Conservation (phyloP, 2,329 filamentous ascomycete species). For the Trichoderma brevicompactum region DNA sequence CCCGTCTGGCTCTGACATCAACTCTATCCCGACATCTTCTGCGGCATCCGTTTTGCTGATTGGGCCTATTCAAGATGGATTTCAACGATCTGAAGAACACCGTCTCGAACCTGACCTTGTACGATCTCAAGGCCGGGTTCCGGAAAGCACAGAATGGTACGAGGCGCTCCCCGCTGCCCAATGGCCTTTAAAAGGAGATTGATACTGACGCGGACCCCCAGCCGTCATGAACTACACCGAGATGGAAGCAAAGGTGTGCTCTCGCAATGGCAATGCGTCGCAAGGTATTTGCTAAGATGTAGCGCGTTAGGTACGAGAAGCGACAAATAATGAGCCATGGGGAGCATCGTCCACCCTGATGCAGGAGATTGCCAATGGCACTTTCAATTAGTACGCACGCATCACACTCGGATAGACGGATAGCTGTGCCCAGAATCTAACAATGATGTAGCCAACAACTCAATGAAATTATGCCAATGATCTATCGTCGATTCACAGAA, state of each 20-base stretch:
- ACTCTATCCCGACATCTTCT: not conserved
- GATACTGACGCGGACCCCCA: slow-evolving; percentile 47
- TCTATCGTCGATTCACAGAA: slow-evolving; percentile 98
- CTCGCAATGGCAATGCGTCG: slow-evolving; percentile 28
- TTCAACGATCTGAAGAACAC: slow-evolving; percentile 81
- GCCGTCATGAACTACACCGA: slow-evolving; percentile 98
- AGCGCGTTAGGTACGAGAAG: slow-evolving; percentile 77
- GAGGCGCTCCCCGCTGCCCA: slow-evolving; percentile 33
- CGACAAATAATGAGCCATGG: slow-evolving; percentile 99
- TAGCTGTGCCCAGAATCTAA: not conserved
- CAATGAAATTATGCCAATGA: slow-evolving; percentile 99
- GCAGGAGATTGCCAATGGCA: slow-evolving; percentile 98
- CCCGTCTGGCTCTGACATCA: slow-evolving; percentile 4
- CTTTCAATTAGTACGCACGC: slow-evolving; percentile 87
- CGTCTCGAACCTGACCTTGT: slow-evolving; percentile 89
- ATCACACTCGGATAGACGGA: slow-evolving; percentile 29
- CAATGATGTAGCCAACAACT: slow-evolving; percentile 63
- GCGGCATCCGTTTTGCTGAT: not conserved
- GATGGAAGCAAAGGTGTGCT: slow-evolving; percentile 72
- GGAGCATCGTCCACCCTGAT: slow-evolving; percentile 81
- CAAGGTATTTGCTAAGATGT: not conserved
- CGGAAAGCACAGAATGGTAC: slow-evolving; percentile 95
- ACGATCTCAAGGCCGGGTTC: slow-evolving; percentile 93
- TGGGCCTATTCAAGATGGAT: slow-evolving; percentile 65
- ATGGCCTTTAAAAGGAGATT: slow-evolving; percentile 25